Base-by-base conservation (phyloP, 768 basidiomycete genomes). In the Pleurotus ostreatus region DNA sequence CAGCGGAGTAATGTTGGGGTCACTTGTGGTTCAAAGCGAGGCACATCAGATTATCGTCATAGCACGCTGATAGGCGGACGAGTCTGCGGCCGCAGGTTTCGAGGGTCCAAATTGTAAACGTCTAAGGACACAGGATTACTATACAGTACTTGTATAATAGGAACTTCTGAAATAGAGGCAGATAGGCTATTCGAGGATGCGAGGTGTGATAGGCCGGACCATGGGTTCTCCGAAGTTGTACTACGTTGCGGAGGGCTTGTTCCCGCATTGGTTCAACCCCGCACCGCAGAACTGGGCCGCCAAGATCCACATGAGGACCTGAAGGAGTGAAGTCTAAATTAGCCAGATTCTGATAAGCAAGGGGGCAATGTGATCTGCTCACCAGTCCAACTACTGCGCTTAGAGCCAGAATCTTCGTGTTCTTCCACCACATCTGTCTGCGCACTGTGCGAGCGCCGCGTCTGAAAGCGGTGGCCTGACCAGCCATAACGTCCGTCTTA, bases 401-500 rank as follows among this genome's bases (percentile, higher is more conserved):
- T 25, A 98, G 71, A 5, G 78, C 81, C 61, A 88, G 57, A 22
- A 86, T 77, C 71, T 86, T 89, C 63, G 72, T 83, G 61, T 88
- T 92, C 72, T 82, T 84, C 92, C 92, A 94, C 87, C 91, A 92
- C 89, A 92, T 92, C 68, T 92, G 83, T 56, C 90, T 77, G 40
- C 92, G 74, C 18, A 88, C 86, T n/a, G 78, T 85, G 43, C 92
- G 77, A 13, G 94, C 94, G 5, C 94, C 94, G 49, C 94, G 75
- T 46, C 93, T 75, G 74, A 99, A 99, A 5, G 92, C 93, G 2
- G 91, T 92, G 3, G 96, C 94, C 70, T 98, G 94, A 8, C 86
- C 88, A 5, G 92, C 89, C 86, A 99, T 92, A 55, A 80, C 89
- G 67, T 98, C 95, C 25, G 97, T 99, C 79, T 97, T 97, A 75